Evolutionary conservation across 305 asterid species (phyloP).

Genomic region (Rubia tinctorum): DNA sequence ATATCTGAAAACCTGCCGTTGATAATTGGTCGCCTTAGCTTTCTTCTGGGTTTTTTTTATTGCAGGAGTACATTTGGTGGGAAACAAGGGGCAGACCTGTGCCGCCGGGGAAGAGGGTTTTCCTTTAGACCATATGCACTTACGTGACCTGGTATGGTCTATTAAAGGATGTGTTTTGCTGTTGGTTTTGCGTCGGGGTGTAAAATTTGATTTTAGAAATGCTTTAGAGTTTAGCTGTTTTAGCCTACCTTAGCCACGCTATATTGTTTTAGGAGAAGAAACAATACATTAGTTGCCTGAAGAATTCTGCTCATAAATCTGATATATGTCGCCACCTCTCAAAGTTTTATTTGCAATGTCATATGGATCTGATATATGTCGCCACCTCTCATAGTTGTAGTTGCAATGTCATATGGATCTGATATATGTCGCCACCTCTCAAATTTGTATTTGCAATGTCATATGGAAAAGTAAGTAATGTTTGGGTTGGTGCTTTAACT

Average conservation of each 20-base stretch:
- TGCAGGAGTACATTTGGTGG: constrained; percentile 96
- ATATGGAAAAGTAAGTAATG: constrained; percentile 78
- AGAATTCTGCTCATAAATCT: constrained; percentile 69
- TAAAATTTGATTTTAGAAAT: not conserved
- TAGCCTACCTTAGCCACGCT: not conserved
- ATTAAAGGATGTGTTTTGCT: constrained; percentile 5
- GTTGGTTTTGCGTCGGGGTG: not conserved
- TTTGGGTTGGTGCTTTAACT: not conserved
- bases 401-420: too few species aligned
- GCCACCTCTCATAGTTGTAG: too few species aligned
- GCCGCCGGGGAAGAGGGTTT: constrained; percentile 96
- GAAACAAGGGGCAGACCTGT: constrained; percentile 87
- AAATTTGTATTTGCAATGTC: constrained; percentile 78
- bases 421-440: constrained; percentile 74
- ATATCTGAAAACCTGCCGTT: too few species aligned
- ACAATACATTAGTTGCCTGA: constrained; percentile 70
- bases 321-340: too few species aligned
- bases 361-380: too few species aligned
- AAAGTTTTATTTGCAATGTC: too few species aligned
- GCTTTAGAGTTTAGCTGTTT: not conserved
- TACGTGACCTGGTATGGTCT: constrained; percentile 66
- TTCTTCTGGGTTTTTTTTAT: not conserved
- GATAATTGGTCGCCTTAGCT: too few species aligned
- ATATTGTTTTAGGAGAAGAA: constrained; percentile 75
- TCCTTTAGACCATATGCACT: constrained; percentile 88